phyloP scores from a whole-genome alignment of 2,329 filamentous ascomycete species.

The Metarhizium rileyi region DNA sequence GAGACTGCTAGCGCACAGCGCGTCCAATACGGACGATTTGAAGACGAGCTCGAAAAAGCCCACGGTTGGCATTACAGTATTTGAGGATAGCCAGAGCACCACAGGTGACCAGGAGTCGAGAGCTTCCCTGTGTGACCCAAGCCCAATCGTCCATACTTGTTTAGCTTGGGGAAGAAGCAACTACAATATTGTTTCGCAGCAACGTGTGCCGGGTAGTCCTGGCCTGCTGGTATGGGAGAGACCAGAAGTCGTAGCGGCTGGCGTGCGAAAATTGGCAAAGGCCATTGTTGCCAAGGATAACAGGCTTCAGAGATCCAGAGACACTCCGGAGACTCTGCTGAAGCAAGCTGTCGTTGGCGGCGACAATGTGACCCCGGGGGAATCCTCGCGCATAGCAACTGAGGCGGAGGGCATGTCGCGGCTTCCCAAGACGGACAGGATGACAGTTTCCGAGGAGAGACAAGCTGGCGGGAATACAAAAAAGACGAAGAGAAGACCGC shows the following conservation, averaged over 20 bases:
- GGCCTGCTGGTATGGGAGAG: slow-evolving; percentile 40
- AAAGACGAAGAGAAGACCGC: neutral
- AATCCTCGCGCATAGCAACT: slow-evolving; percentile 7
- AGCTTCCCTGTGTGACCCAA: slow-evolving; percentile 15
- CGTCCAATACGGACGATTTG: slow-evolving; percentile 20
- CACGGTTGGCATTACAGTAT: slow-evolving; percentile 35
- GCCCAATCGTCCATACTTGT: slow-evolving; percentile 28
- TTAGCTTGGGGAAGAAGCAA: slow-evolving; percentile 37
- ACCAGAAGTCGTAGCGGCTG: slow-evolving; percentile 34
- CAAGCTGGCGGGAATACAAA: neutral
- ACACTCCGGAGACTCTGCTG: slow-evolving; percentile 19
- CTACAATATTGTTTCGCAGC: slow-evolving; percentile 33
- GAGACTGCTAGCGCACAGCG: slow-evolving; percentile 43
- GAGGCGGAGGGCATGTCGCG: neutral
- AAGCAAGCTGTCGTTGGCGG: slow-evolving; percentile 23
- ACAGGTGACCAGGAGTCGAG: neutral
- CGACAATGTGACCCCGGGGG: slow-evolving; percentile 11
- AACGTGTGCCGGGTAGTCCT: slow-evolving; percentile 28
- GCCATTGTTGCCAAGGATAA: slow-evolving; percentile 27
- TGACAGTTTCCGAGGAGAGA: neutral
- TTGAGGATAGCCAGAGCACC: slow-evolving; percentile 28
- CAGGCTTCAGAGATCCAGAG: slow-evolving; percentile 22
- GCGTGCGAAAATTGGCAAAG: slow-evolving; percentile 30
- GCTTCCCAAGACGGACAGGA: neutral
- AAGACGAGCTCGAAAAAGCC: slow-evolving; percentile 21